Base-by-base conservation (phyloP, 768 basidiomycete genomes). In the Dacryopinax primogenitus region DNA sequence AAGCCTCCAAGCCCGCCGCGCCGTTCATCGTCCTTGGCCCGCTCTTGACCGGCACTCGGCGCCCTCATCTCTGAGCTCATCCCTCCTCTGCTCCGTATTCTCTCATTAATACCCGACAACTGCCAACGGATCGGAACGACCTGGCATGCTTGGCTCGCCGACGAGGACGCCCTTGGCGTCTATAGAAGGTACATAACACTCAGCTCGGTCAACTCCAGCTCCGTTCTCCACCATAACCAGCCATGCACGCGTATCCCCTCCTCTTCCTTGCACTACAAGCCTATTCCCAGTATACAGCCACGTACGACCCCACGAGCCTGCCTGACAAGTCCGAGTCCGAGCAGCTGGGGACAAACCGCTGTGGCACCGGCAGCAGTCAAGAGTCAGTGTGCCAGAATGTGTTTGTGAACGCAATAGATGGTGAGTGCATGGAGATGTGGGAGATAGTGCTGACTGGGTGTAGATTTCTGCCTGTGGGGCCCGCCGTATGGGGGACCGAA, bases 331-430 rank as follows among this genome's bases (percentile, higher is more conserved):
- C 37, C 11, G 37, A 39, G 37, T 11, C 37, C 11, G 37, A 39
- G n/a, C 37, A 39, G 37, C 37, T 39, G 11, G 37, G 37, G 37
- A 39, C 37, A n/a, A 70, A 68, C 34, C 41, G 63, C 23, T 77
- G 76, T 61, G 75, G 76, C 3, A 73, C 71, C 2, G 63, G 62
- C 26, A 64, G 70, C 32, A 68, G 66, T 32, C 73, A 70, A 58
- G 61, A 36, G 21, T 71, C 71, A 32, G 69, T 65, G 63, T 77
- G 74, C 64, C 74, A 75, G 66, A 47, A 33, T n/a, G 21, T 44
- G 12, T 39, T 16, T 16, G 32, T 64, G 34, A 61, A 65, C 36
- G 18, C 47, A 18, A 18, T 65, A 18, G 47, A 62, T 67, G 66
- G 64, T 66, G 45, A 7, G 66, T 65, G 16, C 62, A 47, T 13